Base-by-base conservation (phyloP, 768 basidiomycete genomes). In the Xerocomus spinulosus region DNA sequence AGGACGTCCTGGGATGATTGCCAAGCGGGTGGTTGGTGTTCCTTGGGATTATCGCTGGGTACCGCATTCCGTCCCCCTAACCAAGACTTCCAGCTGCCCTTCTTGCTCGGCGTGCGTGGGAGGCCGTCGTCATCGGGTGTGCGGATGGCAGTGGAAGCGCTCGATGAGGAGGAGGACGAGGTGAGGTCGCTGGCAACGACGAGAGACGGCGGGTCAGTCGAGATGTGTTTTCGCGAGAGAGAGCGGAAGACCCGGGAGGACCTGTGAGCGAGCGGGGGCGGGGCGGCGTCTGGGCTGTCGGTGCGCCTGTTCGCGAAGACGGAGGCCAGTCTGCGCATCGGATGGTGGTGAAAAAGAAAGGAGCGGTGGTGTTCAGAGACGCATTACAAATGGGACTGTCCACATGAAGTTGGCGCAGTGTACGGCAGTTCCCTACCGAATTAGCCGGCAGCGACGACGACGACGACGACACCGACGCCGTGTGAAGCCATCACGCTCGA, bases 321-420 rank as follows among this genome's bases (percentile, higher is more conserved):
- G 42, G 81, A 77, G 48, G 76, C 76, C 61, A 87, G 68, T 56
- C 83, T 79, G 60, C 82, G 82, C 83, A 86, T 86, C 52, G 53
- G 48, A 33, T 60, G 59, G 56, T 60, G 52, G 66, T 48, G 41
- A 35, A 37, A 41, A 50, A 25, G 57, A 51, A 59, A 58, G 55
- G 58, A 61, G 51, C 10, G 55, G 46, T 32, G 48, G 34, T 24
- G 55, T 48, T 66, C 53, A 59, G 51, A 51, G 41, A 42, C 6
- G 49, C 68, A 70, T 68, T 70, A 68, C 65, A 70, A 68, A 70
- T 59, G 65, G 37, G 57, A 64, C 66, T 54, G 51, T 17, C 40
- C 18, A 40, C 55, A 53, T 40, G n/a, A n/a, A n/a, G n/a, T n/a
- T 44, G 28, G 23, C 14, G 32, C 29, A 20, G 38, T n/a, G 50